Conservation (phyloP, 2,329 filamentous ascomycete species). For the Colletotrichum tamarilloi region DNA sequence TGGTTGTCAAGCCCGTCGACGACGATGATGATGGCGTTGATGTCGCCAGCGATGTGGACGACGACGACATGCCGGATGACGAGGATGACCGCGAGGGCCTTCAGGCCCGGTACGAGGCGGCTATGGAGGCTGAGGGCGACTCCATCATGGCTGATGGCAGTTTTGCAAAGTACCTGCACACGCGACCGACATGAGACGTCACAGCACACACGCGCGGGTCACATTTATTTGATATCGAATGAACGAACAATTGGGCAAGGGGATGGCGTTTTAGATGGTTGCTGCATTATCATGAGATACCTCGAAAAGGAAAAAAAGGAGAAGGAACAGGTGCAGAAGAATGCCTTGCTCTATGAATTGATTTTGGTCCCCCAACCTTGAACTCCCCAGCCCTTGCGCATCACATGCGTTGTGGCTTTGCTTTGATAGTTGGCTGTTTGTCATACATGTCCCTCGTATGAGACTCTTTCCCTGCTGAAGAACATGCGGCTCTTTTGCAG, state of each 20-base stretch:
- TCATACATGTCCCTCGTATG: not conserved
- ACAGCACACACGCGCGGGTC: constrained; percentile 26
- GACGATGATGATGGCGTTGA: constrained; percentile 59
- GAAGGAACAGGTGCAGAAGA: constrained; percentile 27
- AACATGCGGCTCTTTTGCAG: not conserved
- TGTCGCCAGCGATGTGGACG: constrained; percentile 68
- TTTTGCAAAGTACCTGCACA: constrained; percentile 70
- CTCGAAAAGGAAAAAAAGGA: constrained; percentile 28
- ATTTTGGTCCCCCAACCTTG: constrained; percentile 29
- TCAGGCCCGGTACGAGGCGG: constrained; percentile 80
- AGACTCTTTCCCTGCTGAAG: not conserved
- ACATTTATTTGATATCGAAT: constrained; percentile 40
- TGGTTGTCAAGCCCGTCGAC: constrained; percentile 50
- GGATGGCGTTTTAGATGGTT: constrained; percentile 33
- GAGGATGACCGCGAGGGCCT: constrained; percentile 74
- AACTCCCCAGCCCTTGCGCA: constrained; percentile 28
- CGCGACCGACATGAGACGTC: constrained; percentile 46
- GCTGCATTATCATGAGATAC: constrained; percentile 37
- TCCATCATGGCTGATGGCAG: constrained; percentile 66
- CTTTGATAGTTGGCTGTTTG: not conserved
- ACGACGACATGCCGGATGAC: constrained; percentile 68
- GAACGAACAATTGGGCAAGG: constrained; percentile 19
- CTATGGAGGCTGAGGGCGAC: constrained; percentile 70
- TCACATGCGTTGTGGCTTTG: not conserved
- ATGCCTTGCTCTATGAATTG: constrained; percentile 36